Conservation (phyloP, 2,329 filamentous ascomycete species). For the Scortechinia acanthostroma region DNA sequence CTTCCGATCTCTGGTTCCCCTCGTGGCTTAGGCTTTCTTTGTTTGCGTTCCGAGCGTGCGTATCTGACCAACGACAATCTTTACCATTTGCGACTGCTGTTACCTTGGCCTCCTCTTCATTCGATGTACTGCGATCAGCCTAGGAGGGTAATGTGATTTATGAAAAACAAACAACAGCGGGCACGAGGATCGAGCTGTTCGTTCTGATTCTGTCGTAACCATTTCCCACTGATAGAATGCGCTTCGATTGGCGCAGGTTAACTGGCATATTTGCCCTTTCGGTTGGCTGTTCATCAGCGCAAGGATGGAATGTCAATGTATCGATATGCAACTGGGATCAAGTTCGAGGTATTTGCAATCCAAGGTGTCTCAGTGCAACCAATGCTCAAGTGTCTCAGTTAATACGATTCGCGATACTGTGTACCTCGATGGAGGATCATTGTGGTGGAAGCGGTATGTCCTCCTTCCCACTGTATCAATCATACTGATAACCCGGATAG, state of each 20-base stretch:
- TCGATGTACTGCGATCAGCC: too few species aligned
- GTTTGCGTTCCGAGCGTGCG: too few species aligned
- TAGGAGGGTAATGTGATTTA: too few species aligned
- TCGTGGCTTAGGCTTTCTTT: too few species aligned
- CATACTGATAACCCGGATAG: neutral
- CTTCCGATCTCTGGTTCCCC: too few species aligned
- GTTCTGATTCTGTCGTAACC: neutral
- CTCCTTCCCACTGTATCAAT: neutral
- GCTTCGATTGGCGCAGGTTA: conserved; percentile 3
- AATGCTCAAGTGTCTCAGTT: conserved; percentile 10
- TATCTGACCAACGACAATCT: too few species aligned
- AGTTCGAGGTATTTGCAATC: conserved; percentile 9
- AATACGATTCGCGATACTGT: conserved; percentile 18
- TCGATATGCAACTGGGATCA: conserved; percentile 16
- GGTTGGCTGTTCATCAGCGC: too few species aligned
- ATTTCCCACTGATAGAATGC: neutral
- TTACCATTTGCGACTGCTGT: too few species aligned
- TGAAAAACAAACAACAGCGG: neutral
- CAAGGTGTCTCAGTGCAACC: neutral
- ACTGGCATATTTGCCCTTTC: conserved; percentile 8
- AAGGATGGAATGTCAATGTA: conserved; percentile 12
- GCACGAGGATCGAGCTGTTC: neutral
- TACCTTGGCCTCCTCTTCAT: too few species aligned
- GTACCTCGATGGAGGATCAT: conserved; percentile 20
- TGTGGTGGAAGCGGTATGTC: conserved; percentile 10